Evolutionary conservation across 1,139 yeast species (phyloP), one percentile per base, ranked within the genome.

Genomic region (Suhomyces bribrorum): DNA sequence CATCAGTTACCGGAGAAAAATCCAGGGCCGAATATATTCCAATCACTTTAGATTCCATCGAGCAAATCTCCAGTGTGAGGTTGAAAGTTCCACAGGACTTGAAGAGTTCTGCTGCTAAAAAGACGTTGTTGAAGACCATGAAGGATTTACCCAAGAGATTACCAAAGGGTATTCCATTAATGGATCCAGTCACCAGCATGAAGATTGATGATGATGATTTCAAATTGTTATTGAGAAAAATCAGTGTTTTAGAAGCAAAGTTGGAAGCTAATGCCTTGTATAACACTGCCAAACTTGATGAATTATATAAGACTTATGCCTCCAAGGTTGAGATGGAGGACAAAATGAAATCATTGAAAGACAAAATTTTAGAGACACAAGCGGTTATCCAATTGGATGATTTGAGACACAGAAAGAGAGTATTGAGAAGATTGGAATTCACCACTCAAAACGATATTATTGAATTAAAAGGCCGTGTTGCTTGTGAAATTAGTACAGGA

Each of bases 401-500:
- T 60, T 74, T 92, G 55, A 87, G 86, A 59, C 88, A 87, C 57
- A 83, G 98, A 55, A 90, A 89, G 62, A 76, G 97, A 55, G 97
- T 92, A 2, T 70, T 92, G 48, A 80, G 97, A 60, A 66, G 81
- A 52, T 62, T 78, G 31, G 97, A 92, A 1, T 92, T 92, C 66
- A 84, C 92, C 30, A 83, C 95, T 2, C 79, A 75, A 45, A 78
- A 81, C 48, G 96, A 87, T 60, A 84, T 92, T 44, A 94, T 92
- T 48, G 97, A 92, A 58, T 73, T 92, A 51, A 94, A 94, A 66
- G 99, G 99, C 32, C 77, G 98, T 56, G 83, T 76, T 37, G 97
- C 97, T 0, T 90, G 98, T 64, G 98, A 92, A 56, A 92, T 92
- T 53, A 84, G 95, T 54, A 85, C 95, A 18, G 98, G 98, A 43